Evolutionary conservation across 176 grass and related monocot species (phyloP).

Genomic region (Saccharum officinarum): DNA sequence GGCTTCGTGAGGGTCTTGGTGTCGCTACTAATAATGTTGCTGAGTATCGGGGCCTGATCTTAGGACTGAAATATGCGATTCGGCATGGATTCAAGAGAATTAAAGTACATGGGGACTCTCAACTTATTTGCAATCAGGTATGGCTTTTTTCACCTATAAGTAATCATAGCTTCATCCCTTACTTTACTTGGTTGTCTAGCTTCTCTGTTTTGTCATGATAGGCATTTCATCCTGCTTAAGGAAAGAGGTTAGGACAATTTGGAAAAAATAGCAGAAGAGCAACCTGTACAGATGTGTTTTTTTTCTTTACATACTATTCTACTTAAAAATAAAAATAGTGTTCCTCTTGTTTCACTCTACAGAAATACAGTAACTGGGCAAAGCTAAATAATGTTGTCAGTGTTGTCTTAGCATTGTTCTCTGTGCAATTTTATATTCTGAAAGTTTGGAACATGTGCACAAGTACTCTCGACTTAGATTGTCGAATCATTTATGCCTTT

Average conservation of each 20-base stretch:
- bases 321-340: not conserved
- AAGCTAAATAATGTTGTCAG: not conserved
- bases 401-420: conserved; percentile 18
- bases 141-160: not conserved
- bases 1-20: conserved; percentile 76
- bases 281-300: not conserved
- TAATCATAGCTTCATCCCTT: not conserved
- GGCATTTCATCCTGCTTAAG: conserved; percentile 1
- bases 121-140: conserved; percentile 74
- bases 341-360: not conserved
- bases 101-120: conserved; percentile 67
- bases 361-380: not conserved
- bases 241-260: not conserved
- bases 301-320: not conserved
- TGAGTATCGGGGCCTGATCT: conserved; percentile 66
- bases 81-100: conserved; percentile 70
- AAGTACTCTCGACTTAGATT: not conserved
- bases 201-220: conserved; percentile 11
- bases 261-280: not conserved
- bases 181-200: conserved; percentile 27
- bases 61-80: conserved; percentile 67
- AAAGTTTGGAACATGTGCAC: not conserved
- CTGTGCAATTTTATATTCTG: not conserved
- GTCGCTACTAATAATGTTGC: conserved; percentile 88
- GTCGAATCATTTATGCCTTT: conserved; percentile 4